Percentiles rank a stretch among this genome's conserved stretches.
Conservation (phyloP, 305 asterid genomes). For the Nicotiana rustica region DNA sequence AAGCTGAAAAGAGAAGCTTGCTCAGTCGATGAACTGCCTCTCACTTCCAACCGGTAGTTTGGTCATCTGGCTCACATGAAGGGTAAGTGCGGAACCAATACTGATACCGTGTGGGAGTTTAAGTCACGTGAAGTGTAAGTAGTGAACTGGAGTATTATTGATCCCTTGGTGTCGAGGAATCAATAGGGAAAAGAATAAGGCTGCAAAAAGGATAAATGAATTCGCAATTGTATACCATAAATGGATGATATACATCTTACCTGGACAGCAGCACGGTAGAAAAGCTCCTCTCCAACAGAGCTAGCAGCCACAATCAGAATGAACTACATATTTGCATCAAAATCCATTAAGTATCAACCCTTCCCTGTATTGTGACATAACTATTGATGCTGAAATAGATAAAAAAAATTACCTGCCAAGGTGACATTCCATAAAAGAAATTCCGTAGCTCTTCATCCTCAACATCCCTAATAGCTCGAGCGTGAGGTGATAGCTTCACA, state of each 20-base stretch:
- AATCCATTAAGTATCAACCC: neutral
- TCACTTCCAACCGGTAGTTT: no score
- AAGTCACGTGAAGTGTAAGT: no score
- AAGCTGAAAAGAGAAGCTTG: no score
- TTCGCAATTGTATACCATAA: neutral
- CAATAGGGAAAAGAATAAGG: no score
- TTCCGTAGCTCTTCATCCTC: slow-evolving; percentile 94
- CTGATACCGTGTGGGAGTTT: no score
- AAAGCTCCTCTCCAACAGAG: slow-evolving; percentile 98
- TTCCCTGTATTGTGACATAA: neutral
- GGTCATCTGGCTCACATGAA: no score
- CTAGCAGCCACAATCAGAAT: slow-evolving; percentile 95
- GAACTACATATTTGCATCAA: slow-evolving; percentile 56
- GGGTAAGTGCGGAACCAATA: no score
- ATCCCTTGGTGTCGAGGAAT: no score
- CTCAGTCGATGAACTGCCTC: no score
- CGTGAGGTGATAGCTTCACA: slow-evolving; percentile 92
- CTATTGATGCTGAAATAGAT: neutral
- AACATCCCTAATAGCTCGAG: slow-evolving; percentile 96
- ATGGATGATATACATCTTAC: slow-evolving; percentile 41
- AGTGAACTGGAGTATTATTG: no score
- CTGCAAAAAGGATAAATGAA: neutral
- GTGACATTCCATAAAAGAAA: slow-evolving; percentile 93
- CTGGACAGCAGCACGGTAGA: slow-evolving; percentile 97
- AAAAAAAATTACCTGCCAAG: slow-evolving; percentile 80